A percentile compares a stretch with the other conserved stretches of the same genome.
Conservation (phyloP, 1,284 basidiomycete genomes). For the Apiotrichum laibachii region DNA sequence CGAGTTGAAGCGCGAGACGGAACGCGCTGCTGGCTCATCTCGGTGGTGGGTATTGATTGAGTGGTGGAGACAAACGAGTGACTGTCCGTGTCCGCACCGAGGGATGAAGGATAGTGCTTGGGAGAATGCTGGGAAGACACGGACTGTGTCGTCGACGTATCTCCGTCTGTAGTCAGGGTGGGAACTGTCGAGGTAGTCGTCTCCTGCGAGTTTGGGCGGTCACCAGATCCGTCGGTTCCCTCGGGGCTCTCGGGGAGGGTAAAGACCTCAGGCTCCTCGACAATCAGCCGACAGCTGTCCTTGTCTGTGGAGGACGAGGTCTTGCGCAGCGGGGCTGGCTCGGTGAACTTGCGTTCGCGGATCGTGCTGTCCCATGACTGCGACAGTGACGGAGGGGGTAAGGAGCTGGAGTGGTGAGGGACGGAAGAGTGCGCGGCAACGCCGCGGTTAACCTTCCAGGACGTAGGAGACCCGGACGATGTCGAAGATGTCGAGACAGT, state of each 20-base stretch:
- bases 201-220: not conserved
- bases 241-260: not conserved
- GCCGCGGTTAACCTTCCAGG: not conserved
- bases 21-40: not conserved
- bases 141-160: not conserved
- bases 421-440: not conserved
- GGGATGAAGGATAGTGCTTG: not conserved
- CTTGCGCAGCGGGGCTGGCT: not conserved
- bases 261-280: constrained; percentile 11
- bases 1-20: not conserved
- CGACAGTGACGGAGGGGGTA: not conserved
- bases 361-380: not conserved
- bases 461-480: not conserved
- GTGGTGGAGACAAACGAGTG: not conserved
- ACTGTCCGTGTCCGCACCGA: not conserved
- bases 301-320: not conserved
- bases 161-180: not conserved
- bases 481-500: not conserved
- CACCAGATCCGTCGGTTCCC: not conserved
- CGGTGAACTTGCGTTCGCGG: not conserved
- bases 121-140: not conserved
- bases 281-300: not conserved
- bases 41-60: not conserved
- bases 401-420: not conserved
- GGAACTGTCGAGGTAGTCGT: not conserved